Percentiles rank a stretch among this genome's conserved stretches.
phyloP scores from a whole-genome alignment of 805 yeast genomes.

The Candida krabiensis region DNA sequence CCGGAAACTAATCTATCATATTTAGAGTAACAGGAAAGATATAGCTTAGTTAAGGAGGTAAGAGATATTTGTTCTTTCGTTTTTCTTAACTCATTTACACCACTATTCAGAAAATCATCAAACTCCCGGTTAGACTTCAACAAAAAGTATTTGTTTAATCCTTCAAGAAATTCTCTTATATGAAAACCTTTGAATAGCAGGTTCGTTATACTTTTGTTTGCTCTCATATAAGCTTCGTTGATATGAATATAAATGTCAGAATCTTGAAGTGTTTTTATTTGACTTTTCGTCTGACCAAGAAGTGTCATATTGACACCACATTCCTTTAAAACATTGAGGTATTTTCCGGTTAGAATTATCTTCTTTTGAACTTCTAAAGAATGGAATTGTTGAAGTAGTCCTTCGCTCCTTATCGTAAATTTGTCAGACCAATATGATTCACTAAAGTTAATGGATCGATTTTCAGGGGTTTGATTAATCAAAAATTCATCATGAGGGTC shows the following conservation, averaged over 20 bases:
- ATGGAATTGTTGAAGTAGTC: conserved; percentile 65
- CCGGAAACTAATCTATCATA: conserved; percentile 11
- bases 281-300: conserved; percentile 2
- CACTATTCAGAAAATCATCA: conserved; percentile 50
- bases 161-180: conserved; percentile 45
- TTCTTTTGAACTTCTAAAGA: conserved; percentile 55
- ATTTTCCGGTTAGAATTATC: conserved; percentile 81
- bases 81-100: conserved; percentile 54
- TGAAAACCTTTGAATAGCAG: conserved; percentile 62
- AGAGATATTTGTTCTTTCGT: conserved; percentile 24
- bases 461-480: conserved; percentile 42
- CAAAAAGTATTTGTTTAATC: conserved; percentile 59
- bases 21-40: conserved; percentile 15
- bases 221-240: conserved; percentile 60
- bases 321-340: conserved; percentile 66
- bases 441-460: conserved; percentile 22
- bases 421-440: conserved; percentile 76
- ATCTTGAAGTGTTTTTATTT: conserved; percentile 30
- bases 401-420: conserved; percentile 72
- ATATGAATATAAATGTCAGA: conserved; percentile 50
- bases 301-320: conserved; percentile 46
- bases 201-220: conserved; percentile 60
- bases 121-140: conserved; percentile 51
- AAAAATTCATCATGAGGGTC: conserved; percentile 86
- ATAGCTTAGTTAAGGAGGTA: conserved; percentile 34